Evolutionary conservation across 2,329 filamentous ascomycete genomes (phyloP).

Genomic region (Monilinia polystroma): DNA sequence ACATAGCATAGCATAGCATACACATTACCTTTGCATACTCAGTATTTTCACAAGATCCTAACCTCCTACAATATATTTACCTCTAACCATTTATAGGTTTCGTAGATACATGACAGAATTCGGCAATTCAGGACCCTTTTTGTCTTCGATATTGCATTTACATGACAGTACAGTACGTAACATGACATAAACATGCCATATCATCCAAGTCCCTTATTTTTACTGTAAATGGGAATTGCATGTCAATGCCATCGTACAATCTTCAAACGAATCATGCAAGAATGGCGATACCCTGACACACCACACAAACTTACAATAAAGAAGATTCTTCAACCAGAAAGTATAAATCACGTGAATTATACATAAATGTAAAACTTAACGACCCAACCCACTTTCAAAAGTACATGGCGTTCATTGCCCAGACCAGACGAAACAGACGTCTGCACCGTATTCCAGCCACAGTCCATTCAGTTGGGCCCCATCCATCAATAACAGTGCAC

Average conservation of each 20-base stretch:
- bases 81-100: not conserved
- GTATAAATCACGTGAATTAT: slow-evolving; percentile 7
- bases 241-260: not conserved
- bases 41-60: not conserved
- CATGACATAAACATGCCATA: slow-evolving; percentile 5
- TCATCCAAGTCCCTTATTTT: not conserved
- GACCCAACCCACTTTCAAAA: not conserved
- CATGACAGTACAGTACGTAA: slow-evolving; percentile 8
- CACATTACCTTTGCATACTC: not conserved
- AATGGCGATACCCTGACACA: not conserved
- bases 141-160: not conserved
- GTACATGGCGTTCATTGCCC: not conserved
- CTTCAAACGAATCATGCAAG: not conserved
- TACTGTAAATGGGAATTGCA: not conserved
- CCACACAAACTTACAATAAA: not conserved
- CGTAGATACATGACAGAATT: not conserved
- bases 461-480: not conserved
- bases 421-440: not conserved
- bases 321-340: slow-evolving; percentile 12
- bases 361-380: not conserved
- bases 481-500: not conserved
- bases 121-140: not conserved
- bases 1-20: slow-evolving; percentile 12
- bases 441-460: slow-evolving; percentile 11
- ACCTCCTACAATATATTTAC: not conserved